Evolutionary conservation across 495 filamentous ascomycete species (phyloP).

Genomic region (Articulospora tetracladia): DNA sequence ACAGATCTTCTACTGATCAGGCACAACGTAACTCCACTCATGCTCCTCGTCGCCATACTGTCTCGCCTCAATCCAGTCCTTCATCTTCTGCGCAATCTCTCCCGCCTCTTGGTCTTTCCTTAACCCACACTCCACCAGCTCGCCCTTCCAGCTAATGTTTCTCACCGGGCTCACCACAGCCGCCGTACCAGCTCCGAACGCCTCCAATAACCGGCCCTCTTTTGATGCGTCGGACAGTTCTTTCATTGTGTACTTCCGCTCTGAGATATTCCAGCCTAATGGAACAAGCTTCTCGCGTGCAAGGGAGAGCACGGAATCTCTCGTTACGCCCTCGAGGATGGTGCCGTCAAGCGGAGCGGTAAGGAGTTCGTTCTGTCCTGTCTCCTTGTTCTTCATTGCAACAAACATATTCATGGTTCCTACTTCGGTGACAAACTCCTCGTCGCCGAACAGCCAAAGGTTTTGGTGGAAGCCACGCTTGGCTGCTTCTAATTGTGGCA

Average conservation of each 20-base stretch:
- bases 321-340: slow-evolving; percentile 92
- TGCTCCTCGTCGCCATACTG: slow-evolving; percentile 93
- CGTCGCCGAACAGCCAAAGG: slow-evolving; percentile 91
- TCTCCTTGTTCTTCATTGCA: slow-evolving; percentile 73
- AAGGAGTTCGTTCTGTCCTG: slow-evolving; percentile 82
- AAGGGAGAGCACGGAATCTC: slow-evolving; percentile 80
- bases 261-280: slow-evolving; percentile 84
- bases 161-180: slow-evolving; percentile 80
- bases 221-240: slow-evolving; percentile 74
- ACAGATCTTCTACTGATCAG: not conserved
- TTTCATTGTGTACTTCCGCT: slow-evolving; percentile 85
- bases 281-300: slow-evolving; percentile 76
- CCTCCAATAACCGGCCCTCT: slow-evolving; percentile 85
- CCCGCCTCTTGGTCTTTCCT: slow-evolving; percentile 77
- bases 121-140: slow-evolving; percentile 74
- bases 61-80: slow-evolving; percentile 91
- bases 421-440: slow-evolving; percentile 93
- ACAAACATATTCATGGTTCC: slow-evolving; percentile 98
- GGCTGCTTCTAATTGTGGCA: slow-evolving; percentile 88
- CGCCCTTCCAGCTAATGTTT: slow-evolving; percentile 78
- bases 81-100: slow-evolving; percentile 78
- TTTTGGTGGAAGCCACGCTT: slow-evolving; percentile 94
- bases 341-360: slow-evolving; percentile 94
- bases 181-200: slow-evolving; percentile 91
- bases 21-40: slow-evolving; percentile 62